Evolutionary conservation across 306 rosid species (phyloP), one percentile per base, ranked within the genome.

Genomic region (Spatholobus suberectus): DNA sequence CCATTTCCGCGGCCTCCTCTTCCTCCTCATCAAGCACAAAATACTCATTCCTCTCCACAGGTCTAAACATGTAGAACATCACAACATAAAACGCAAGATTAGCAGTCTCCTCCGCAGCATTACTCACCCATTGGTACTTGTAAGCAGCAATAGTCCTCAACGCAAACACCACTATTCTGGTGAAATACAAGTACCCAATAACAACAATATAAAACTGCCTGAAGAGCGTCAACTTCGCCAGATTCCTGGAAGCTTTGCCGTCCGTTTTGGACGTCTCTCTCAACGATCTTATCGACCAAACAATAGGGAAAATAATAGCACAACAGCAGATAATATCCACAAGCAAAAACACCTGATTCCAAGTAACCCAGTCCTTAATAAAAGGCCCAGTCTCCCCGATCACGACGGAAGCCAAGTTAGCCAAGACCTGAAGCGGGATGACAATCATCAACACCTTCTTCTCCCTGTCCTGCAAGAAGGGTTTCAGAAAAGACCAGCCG

Each of bases 31-130:
- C 99, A n/a, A 96, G 91, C 49, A 86, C 89, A 34, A 94, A 91
- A 89, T 94, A 96, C 82, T 93, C 97, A 54, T 96, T 91, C 85
- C 55, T 90, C 96, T 89, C 94, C 84, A 90, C 92, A 1, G 99
- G 99, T 86, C 99, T 92, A 67, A 93, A 95, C 98, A 93, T 95
- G 61, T 95, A 92, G 90, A 95, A 95, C 91, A 95, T 95, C 26
- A 95, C 86, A 66, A 86, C 21, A 38, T 93, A 95, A 83, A 95
- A 95, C 1, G 61, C 89, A 10, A 95, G 92, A 61, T 93, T 95
- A 0, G 91, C 99, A 24, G 81, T 85, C 84, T 95, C 99, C 91
- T 93, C 98, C 0, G 99, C 97, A 4, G 97, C 98, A 86, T 90
- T 88, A 81, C 98, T 91, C 43, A 90, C 94, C 98, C 99, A 95